Conservation (phyloP, 2,329 filamentous ascomycete species). For the Hymenoscyphus salicellus region DNA sequence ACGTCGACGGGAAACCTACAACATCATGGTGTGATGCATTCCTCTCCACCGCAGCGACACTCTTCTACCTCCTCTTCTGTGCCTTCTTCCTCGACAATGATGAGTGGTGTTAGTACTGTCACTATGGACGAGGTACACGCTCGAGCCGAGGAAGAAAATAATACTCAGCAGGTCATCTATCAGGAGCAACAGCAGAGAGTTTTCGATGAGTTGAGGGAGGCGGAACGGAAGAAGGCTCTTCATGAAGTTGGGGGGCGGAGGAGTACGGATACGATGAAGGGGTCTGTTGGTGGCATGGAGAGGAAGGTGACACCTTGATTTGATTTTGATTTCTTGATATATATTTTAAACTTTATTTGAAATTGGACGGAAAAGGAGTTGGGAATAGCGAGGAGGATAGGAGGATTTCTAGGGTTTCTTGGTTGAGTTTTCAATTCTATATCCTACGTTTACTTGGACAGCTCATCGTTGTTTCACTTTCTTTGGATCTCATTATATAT, state of each 20-base stretch:
- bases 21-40: background rate
- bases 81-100: constrained; percentile 11
- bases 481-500: too few relatives aligned
- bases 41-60: background rate
- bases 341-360: background rate
- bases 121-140: constrained; percentile 23
- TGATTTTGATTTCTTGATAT: too few relatives aligned
- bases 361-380: background rate
- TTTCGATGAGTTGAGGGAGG: constrained; percentile 14
- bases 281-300: background rate
- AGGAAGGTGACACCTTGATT: background rate
- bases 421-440: too few relatives aligned
- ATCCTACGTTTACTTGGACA: too few relatives aligned
- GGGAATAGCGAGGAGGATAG: too few relatives aligned
- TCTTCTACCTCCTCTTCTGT: background rate
- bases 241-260: background rate
- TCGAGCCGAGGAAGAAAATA: constrained; percentile 20
- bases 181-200: constrained; percentile 21
- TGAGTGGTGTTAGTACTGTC: constrained; percentile 14
- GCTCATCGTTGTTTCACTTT: too few relatives aligned
- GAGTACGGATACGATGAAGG: background rate
- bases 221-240: constrained; percentile 2
- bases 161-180: constrained; percentile 15
- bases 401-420: too few relatives aligned
- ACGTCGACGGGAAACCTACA: background rate